A percentile compares a stretch with the other conserved stretches of the same genome.
Conservation (phyloP, 345 rosid species). For the Leavenworthia alabamica region DNA sequence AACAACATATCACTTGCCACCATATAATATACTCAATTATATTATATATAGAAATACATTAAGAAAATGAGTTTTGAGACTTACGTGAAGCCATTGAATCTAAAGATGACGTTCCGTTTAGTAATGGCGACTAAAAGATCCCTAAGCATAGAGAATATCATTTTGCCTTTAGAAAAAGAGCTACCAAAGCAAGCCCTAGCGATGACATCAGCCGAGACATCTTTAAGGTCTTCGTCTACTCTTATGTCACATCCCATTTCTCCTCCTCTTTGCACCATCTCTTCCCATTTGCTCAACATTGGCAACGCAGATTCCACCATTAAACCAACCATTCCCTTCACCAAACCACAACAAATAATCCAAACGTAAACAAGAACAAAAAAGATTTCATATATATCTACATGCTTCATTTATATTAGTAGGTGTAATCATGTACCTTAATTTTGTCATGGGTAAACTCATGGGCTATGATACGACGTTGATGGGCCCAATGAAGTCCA, state of each 20-base stretch:
- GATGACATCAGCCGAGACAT: constrained; percentile 52
- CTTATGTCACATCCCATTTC: constrained; percentile 33
- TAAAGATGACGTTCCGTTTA: constrained; percentile 26
- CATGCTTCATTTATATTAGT: background rate
- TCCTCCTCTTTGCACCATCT: constrained; percentile 27
- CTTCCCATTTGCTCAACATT: constrained; percentile 51
- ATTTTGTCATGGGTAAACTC: constrained; percentile 62
- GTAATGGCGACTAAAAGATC: constrained; percentile 42
- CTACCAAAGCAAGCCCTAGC: constrained; percentile 59
- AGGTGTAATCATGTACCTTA: constrained; percentile 36
- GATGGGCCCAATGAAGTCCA: constrained; percentile 51
- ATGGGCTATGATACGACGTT: constrained; percentile 49
- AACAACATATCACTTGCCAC: constrained; percentile 33
- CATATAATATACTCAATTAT: background rate
- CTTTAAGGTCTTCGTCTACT: constrained; percentile 43
- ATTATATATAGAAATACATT: background rate
- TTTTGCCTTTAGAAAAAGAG: constrained; percentile 44
- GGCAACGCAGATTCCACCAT: constrained; percentile 46
- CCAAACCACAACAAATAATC: background rate
- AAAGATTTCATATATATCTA: background rate
- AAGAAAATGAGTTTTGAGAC: too few species aligned
- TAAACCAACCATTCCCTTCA: constrained; percentile 63
- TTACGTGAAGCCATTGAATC: constrained; percentile 34
- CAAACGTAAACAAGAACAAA: background rate
- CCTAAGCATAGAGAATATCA: constrained; percentile 47